These are phyloP conservation scores for Penicillium paradoxum DNA, from an alignment of 495 filamentous ascomycete species.

Conservation along the genomic window DNA sequence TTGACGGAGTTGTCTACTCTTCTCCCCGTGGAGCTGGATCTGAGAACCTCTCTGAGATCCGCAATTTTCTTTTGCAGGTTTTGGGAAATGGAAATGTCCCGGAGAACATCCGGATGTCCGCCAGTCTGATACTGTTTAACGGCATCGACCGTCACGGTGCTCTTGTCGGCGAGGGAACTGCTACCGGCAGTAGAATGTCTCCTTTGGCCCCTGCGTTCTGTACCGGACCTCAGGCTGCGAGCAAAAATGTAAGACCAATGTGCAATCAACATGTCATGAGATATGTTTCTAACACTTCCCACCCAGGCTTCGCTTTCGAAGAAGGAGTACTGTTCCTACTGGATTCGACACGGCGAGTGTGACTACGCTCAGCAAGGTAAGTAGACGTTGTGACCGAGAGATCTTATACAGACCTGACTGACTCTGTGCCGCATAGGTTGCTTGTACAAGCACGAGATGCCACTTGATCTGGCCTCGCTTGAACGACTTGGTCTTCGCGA, in stretches of 20 bases:
- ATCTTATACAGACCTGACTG: constrained; percentile 1
- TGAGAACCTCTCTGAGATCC: constrained; percentile 11
- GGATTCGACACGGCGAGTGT: constrained; percentile 78
- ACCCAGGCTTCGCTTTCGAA: constrained; percentile 23
- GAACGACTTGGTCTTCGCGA: constrained; percentile 55
- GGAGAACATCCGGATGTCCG: constrained; percentile 16
- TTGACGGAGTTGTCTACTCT: constrained; percentile 22
- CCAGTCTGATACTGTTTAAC: constrained; percentile 10
- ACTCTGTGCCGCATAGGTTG: constrained; percentile 47
- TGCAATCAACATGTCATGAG: background rate
- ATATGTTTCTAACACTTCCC: constrained; percentile 4
- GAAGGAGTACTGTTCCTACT: constrained; percentile 83
- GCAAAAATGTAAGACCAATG: background rate
- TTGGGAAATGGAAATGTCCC: constrained; percentile 14
- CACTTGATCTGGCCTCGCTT: constrained; percentile 54
- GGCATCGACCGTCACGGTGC: background rate
- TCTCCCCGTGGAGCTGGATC: background rate
- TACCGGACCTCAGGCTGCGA: background rate
- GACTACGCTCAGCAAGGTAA: constrained; percentile 71
- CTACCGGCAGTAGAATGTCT: background rate
- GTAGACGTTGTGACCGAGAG: background rate
- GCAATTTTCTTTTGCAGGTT: constrained; percentile 19
- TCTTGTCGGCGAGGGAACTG: background rate
- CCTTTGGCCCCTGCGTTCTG: background rate
- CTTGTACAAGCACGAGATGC: constrained; percentile 85